Conservation (phyloP, 441 rosid species). For the Corymbia calophylla region DNA sequence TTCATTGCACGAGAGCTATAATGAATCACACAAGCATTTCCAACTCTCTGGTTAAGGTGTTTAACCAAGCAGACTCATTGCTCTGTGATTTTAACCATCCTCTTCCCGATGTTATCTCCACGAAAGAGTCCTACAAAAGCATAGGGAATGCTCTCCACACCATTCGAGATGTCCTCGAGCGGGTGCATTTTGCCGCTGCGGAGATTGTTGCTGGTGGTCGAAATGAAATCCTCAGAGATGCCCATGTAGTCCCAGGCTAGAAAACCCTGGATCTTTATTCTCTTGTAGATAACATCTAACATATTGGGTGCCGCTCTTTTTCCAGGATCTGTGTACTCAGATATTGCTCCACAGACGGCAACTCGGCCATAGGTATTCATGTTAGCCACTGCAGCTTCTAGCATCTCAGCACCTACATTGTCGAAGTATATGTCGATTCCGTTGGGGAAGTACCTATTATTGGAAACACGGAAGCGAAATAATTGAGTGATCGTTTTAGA, state of each 20-base stretch:
- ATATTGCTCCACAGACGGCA: constrained; percentile 42
- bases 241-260: constrained; percentile 26
- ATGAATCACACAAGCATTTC: background rate
- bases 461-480: background rate
- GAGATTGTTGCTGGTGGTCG: constrained; percentile 28
- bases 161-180: constrained; percentile 38
- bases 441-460: constrained; percentile 49
- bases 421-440: constrained; percentile 81
- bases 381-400: constrained; percentile 52
- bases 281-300: constrained; percentile 37
- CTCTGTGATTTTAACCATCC: constrained; percentile 33
- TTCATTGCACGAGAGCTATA: background rate
- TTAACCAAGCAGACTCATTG: constrained; percentile 1
- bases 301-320: constrained; percentile 36
- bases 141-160: constrained; percentile 41
- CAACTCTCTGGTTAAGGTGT: background rate
- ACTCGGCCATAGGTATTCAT: constrained; percentile 53
- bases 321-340: constrained; percentile 28
- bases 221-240: constrained; percentile 21
- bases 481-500: background rate
- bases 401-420: constrained; percentile 77
- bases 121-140: constrained; percentile 33
- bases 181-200: constrained; percentile 10
- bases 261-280: constrained; percentile 46
- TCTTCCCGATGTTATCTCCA: constrained; percentile 46